Evolutionary conservation across 306 rosid genomes (phyloP).

Genomic region (Fragaria iinumae): DNA sequence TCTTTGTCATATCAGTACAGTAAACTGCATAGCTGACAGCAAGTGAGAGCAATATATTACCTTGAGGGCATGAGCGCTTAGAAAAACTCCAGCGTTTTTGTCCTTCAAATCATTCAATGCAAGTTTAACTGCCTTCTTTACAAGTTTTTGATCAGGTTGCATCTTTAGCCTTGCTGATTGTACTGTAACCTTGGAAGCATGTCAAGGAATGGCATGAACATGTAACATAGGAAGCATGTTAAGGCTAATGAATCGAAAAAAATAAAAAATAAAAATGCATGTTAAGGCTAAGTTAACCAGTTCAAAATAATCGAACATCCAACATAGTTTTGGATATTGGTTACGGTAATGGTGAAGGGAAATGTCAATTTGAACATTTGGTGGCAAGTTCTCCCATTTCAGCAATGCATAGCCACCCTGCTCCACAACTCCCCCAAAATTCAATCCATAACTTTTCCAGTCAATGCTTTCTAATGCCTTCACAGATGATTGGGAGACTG

Average conservation of each 20-base stretch:
- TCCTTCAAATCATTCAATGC: slow-evolving; percentile 83
- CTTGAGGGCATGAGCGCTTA: slow-evolving; percentile 78
- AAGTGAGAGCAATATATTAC: slow-evolving; percentile 35
- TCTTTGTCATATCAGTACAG: neutral
- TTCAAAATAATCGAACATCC: neutral
- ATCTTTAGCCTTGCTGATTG: slow-evolving; percentile 42
- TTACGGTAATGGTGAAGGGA: slow-evolving; percentile 65
- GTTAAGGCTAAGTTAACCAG: neutral
- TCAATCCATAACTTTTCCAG: slow-evolving; percentile 84
- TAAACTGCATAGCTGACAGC: neutral
- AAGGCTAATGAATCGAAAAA: too few relatives aligned
- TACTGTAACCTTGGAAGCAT: slow-evolving; percentile 35
- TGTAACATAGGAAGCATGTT: neutral
- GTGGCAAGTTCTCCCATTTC: slow-evolving; percentile 68
- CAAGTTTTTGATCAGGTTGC: slow-evolving; percentile 52
- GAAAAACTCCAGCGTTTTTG: slow-evolving; percentile 64
- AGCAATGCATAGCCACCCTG: slow-evolving; percentile 52
- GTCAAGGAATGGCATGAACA: slow-evolving; percentile 56
- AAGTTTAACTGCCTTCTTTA: slow-evolving; percentile 56
- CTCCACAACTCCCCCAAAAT: slow-evolving; percentile 43
- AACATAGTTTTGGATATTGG: slow-evolving; percentile 49
- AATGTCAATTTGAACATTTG: slow-evolving; percentile 58
- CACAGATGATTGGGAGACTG: slow-evolving; percentile 48
- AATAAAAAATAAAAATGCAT: neutral
- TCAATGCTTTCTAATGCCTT: slow-evolving; percentile 64